phyloP scores from a whole-genome alignment of 306 rosid species.

The Rosa rugosa region DNA sequence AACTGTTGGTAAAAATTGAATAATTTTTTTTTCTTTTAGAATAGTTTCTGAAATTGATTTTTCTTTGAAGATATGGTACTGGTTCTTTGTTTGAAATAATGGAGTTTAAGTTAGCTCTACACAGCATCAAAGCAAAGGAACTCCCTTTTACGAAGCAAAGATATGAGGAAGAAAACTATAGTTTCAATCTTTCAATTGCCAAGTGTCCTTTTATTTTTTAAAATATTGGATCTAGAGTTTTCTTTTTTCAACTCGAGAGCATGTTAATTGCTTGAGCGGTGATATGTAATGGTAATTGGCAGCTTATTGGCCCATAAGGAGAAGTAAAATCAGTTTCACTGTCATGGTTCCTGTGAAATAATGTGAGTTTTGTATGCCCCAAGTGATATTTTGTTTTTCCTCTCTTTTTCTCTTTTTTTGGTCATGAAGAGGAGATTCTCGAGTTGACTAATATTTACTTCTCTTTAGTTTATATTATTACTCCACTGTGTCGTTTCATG shows the following conservation, averaged over 20 bases:
- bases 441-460: not conserved
- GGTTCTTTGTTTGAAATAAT: not conserved
- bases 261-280: too few relatives aligned
- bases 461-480: not conserved
- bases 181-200: not conserved
- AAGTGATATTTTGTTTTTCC: not conserved
- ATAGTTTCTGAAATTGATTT: not conserved
- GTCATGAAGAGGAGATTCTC: conserved; percentile 5
- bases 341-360: not conserved
- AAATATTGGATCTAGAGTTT: too few relatives aligned
- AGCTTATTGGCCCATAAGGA: not conserved
- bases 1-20: not conserved
- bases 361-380: not conserved
- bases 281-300: not conserved
- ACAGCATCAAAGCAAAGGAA: not conserved
- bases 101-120: not conserved
- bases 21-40: not conserved
- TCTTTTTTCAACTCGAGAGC: too few relatives aligned
- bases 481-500: not conserved
- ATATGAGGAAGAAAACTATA: not conserved
- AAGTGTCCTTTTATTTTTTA: too few relatives aligned
- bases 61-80: not conserved
- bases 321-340: not conserved
- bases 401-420: not conserved
- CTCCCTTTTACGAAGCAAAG: not conserved